phyloP scores from a whole-genome alignment of 2,329 filamentous ascomycete species.

The Trichoderma koningii region DNA sequence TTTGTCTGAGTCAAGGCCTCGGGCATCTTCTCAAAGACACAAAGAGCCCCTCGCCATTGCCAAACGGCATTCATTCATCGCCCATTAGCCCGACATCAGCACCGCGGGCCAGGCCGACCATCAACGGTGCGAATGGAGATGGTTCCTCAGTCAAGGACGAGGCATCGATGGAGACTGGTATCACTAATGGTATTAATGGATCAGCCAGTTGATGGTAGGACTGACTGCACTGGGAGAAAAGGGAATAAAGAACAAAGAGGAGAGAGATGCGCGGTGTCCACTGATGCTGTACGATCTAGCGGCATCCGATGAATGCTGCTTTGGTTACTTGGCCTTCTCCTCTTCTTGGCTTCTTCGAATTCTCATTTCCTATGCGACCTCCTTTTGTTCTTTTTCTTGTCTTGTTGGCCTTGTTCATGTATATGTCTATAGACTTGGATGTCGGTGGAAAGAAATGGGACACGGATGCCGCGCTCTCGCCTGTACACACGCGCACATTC shows the following conservation, averaged over 20 bases:
- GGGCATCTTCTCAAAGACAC: conserved; percentile 54
- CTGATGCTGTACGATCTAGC: conserved; percentile 21
- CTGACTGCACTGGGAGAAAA: background rate
- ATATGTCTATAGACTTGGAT: conserved; percentile 24
- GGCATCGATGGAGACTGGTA: conserved; percentile 32
- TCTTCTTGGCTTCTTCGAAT: background rate
- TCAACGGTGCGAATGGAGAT: conserved; percentile 39
- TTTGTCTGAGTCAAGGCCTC: conserved; percentile 61
- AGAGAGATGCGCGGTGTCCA: conserved; percentile 6
- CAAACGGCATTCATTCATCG: conserved; percentile 53
- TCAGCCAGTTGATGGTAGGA: conserved; percentile 20
- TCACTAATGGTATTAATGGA: conserved; percentile 39
- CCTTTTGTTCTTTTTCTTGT: conserved; percentile 5
- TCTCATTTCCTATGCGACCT: background rate
- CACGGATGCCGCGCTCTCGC: conserved; percentile 4
- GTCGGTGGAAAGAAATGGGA: conserved; percentile 1
- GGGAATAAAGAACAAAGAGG: background rate
- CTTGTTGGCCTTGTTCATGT: conserved; percentile 12
- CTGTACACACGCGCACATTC: conserved; percentile 22
- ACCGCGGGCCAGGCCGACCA: conserved; percentile 32
- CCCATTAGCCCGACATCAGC: conserved; percentile 45
- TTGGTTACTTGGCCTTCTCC: background rate
- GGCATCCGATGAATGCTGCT: conserved; percentile 3
- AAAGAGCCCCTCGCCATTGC: conserved; percentile 44
- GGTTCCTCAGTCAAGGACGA: conserved; percentile 30